Base-by-base conservation (phyloP, 306 rosid genomes). In the Citrullus colocynthis region DNA sequence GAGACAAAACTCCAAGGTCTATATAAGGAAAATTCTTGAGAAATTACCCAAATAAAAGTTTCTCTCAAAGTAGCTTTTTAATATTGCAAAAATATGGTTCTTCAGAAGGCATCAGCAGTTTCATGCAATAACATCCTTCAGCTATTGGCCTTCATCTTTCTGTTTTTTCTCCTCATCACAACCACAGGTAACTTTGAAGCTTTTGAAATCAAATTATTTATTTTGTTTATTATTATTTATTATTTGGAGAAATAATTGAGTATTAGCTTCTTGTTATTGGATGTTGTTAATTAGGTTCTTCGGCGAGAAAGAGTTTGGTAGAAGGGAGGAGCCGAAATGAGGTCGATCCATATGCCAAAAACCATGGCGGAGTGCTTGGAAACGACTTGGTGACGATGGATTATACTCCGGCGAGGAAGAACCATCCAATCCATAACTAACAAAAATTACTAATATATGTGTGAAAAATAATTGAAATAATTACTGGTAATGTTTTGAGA, bases 401-500 rank as follows among this genome's bases (percentile, higher is more conserved):
- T 24, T 76, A 76, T 28, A 76, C 79, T 30, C 58, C 58, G 4
- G 71, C 79, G 2, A 76, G 6, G 41, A 76, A 60, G 17, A 76
- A 76, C 24, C 79, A 6, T 24, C 79, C 79, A 4, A 28, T 76
- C 14, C 71, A 76, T 42, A 76, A 76, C 39, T 76, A 76, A 28
- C 14, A 6, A 17, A 6, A 17, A 30, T 17, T 57, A 6, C 21
- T 44, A 36, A 36, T 36, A 36, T 36, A 36, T 36, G 14, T 41
- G 58, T 42, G 18, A 18, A 39, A 66, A 5, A 6, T 64, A 66
- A 5, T 14, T 61, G 7, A 30, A 65, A 36, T 20, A n/a, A 17
- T 11, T 5, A 4, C 37, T 36, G 49, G 54, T 39, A 20, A 18
- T 63, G 20, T 15, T 34, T 32, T 62, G 10, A 63, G 20, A 63